Conservation (phyloP, 2,329 filamentous ascomycete genomes). For the Diaporthe vexans region DNA sequence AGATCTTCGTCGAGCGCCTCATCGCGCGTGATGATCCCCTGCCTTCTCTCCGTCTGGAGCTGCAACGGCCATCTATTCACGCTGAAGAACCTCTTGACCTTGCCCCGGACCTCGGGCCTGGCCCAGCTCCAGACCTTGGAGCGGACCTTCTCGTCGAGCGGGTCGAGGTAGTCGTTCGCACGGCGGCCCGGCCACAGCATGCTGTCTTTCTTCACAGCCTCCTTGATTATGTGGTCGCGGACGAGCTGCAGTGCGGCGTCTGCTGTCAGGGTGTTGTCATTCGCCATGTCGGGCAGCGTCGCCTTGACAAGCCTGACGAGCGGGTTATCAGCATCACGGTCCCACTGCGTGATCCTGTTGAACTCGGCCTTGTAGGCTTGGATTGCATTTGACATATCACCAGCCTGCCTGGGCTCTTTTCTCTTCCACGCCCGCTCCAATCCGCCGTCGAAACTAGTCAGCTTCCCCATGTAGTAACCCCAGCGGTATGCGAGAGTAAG, state of each 20-base stretch:
- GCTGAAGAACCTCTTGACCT: constrained; percentile 56
- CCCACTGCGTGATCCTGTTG: constrained; percentile 37
- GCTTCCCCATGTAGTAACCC: constrained; percentile 28
- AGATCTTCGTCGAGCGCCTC: constrained; percentile 47
- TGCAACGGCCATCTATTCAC: constrained; percentile 64
- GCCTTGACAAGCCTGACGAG: constrained; percentile 23
- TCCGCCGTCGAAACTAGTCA: background rate
- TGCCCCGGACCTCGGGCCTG: constrained; percentile 43
- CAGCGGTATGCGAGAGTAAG: constrained; percentile 39
- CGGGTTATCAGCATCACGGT: constrained; percentile 48
- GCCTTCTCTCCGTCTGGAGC: constrained; percentile 52
- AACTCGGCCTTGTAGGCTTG: constrained; percentile 16
- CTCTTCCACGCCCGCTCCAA: constrained; percentile 20
- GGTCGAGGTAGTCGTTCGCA: constrained; percentile 45
- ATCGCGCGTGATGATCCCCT: constrained; percentile 49
- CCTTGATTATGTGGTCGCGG: constrained; percentile 57
- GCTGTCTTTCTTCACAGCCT: constrained; percentile 58
- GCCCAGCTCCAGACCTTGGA: constrained; percentile 56
- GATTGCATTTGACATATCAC: background rate
- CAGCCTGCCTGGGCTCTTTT: background rate
- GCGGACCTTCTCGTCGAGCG: constrained; percentile 44
- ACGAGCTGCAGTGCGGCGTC: constrained; percentile 49
- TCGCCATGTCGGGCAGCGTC: constrained; percentile 45
- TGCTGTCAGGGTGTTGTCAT: constrained; percentile 41
- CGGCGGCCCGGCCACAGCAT: constrained; percentile 57